Evolutionary conservation across 345 rosid genomes (phyloP), one percentile per base, ranked within the genome.

Genomic region (Murraya paniculata): DNA sequence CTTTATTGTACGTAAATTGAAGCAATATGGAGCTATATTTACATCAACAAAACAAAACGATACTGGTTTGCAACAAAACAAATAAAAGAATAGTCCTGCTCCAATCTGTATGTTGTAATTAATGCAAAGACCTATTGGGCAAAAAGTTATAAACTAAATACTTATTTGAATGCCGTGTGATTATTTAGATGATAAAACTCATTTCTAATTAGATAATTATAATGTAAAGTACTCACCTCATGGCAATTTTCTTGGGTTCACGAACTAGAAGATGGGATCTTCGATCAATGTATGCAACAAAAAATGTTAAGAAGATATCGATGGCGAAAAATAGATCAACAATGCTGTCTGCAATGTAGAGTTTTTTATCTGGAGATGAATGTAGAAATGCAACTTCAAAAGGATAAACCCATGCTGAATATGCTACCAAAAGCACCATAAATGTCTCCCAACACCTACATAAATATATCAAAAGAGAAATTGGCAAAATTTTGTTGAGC

Each of bases 371-470:
- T 8, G 90, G 88, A 14, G 87, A 74, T 0, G 89, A 83, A 21
- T 83, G 64, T 64, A 91, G 81, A 81, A 95, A 95, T 19, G 98
- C 96, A 0, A 90, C 82, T 86, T 93, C 94, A 57, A 95, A 93
- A 0, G 99, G 99, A 68, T 81, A 91, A 72, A 91, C 89, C 99
- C 99, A 95, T 31, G 89, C 93, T 0, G 98, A 83, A 87, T 95
- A 95, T 18, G 90, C 89, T 6, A 95, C 98, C 84, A 95, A 76
- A 62, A 86, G 30, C 91, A 91, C 96, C 99, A 95, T 95, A 45
- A 85, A 87, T 64, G 91, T 36, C 83, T 91, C 96, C 99, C 99
- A 95, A 0, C 87, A 76, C 95, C 99, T 95, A 85, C 84, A 84
- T 21, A 5, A 56, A 69, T 53, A 53, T 4, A 18, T 53, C 50